phyloP scores from a whole-genome alignment of 1,284 basidiomycete species.

The Apiotrichum montevideense region DNA sequence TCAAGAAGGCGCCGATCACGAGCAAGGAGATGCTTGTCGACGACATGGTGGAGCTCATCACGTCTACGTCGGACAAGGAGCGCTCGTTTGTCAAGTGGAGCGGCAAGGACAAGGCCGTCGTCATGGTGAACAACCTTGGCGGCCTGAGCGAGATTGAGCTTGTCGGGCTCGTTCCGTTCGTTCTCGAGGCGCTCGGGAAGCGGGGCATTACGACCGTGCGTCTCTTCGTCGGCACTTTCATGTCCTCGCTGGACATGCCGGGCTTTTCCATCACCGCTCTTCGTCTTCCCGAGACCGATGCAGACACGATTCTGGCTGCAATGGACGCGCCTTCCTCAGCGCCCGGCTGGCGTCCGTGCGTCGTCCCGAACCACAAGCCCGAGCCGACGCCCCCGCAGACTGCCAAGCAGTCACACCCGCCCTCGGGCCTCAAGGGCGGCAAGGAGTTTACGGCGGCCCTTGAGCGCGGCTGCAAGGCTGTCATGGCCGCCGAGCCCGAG shows the following conservation, averaged over 20 bases:
- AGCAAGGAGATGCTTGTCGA: constrained; percentile 64
- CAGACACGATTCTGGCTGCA: constrained; percentile 60
- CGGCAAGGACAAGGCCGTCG: constrained; percentile 55
- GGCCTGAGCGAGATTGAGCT: constrained; percentile 83
- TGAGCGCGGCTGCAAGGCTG: constrained; percentile 59
- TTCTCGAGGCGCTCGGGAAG: constrained; percentile 52
- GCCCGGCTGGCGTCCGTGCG: constrained; percentile 61
- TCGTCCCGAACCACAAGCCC: constrained; percentile 7
- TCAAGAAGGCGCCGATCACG: constrained; percentile 59
- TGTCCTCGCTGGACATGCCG: constrained; percentile 92
- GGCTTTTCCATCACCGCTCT: constrained; percentile 86
- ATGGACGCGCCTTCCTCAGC: constrained; percentile 68
- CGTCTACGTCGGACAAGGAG: constrained; percentile 67
- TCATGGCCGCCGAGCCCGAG: constrained; percentile 74
- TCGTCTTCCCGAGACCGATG: constrained; percentile 59
- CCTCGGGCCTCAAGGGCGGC: constrained; percentile 9
- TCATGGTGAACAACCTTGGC: constrained; percentile 56
- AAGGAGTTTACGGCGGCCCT: constrained; percentile 48
- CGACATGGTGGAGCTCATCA: constrained; percentile 65
- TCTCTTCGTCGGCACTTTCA: constrained; percentile 70
- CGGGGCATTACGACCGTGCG: constrained; percentile 59
- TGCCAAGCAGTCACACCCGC: neutral
- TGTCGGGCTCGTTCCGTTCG: constrained; percentile 51
- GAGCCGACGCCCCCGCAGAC: constrained; percentile 6
- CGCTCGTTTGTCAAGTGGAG: constrained; percentile 78